Percentiles rank a stretch among this genome's conserved stretches.
These are phyloP conservation scores for Pichia californica DNA, from an alignment of 805 yeast species.

Conservation along the genomic window DNA sequence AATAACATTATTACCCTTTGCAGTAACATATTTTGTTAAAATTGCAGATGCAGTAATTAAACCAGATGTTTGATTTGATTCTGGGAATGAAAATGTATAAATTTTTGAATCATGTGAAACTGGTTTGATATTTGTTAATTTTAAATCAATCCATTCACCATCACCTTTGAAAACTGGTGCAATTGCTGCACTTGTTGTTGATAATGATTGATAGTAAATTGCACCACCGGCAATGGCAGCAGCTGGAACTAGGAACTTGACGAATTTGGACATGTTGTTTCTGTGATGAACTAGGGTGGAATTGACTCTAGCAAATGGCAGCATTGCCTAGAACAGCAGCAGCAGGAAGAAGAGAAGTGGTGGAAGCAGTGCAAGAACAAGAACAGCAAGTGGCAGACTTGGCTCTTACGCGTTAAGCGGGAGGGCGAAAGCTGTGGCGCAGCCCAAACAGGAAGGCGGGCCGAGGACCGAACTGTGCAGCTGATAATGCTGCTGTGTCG, in stretches of 20 bases:
- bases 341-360: neutral
- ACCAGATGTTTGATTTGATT: conserved; percentile 65
- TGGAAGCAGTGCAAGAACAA: no score
- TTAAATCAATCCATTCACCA: conserved; percentile 67
- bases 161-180: conserved; percentile 52
- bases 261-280: conserved; percentile 9
- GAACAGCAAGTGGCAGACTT: no score
- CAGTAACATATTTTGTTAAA: conserved; percentile 73
- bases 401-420: no score
- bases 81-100: conserved; percentile 63
- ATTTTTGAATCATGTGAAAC: conserved; percentile 60
- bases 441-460: no score
- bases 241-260: conserved; percentile 19
- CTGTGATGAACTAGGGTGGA: neutral
- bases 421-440: neutral
- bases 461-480: no score
- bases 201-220: conserved; percentile 26
- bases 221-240: conserved; percentile 40
- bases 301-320: neutral
- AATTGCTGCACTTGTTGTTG: conserved; percentile 20
- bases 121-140: conserved; percentile 40
- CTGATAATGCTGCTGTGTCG: no score
- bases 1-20: conserved; percentile 79
- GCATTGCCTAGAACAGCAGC: neutral
- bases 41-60: conserved; percentile 73